These are phyloP conservation scores for Mycena olivaceomarginata DNA, from an alignment of 768 basidiomycete species.

Conservation along the genomic window DNA sequence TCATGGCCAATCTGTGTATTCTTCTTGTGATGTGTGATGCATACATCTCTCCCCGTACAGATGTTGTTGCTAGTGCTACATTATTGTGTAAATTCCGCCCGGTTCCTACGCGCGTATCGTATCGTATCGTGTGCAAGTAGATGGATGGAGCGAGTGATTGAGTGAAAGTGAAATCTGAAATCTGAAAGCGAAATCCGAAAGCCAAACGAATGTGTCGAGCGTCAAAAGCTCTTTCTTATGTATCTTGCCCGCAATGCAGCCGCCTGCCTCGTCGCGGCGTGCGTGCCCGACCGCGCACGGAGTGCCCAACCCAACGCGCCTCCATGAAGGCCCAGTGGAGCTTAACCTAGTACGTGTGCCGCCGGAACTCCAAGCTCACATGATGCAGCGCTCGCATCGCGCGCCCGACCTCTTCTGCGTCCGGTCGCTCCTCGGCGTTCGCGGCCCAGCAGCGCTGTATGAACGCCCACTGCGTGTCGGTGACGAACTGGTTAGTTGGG, in stretches of 20 bases:
- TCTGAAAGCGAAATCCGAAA: neutral
- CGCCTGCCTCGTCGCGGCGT: too few species aligned
- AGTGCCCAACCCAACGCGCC: neutral
- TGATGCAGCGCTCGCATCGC: conserved; percentile 44
- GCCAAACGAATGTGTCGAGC: conserved; percentile 36
- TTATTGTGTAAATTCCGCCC: conserved; percentile 23
- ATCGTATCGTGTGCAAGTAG: neutral
- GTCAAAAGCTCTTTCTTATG: neutral
- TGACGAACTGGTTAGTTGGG: conserved; percentile 47
- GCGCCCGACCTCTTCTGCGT: conserved; percentile 48
- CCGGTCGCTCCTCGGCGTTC: conserved; percentile 55
- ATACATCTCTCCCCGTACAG: conserved; percentile 12
- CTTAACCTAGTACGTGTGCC: conserved; percentile 40
- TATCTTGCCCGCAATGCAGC: too few species aligned
- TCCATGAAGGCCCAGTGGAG: neutral
- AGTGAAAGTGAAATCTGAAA: neutral
- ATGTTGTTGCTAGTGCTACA: conserved; percentile 36
- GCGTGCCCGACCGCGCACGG: neutral
- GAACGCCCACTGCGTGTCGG: conserved; percentile 63
- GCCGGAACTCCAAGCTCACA: conserved; percentile 48
- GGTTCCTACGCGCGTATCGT: neutral
- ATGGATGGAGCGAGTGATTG: neutral
- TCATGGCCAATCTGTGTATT: too few species aligned
- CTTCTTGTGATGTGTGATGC: too few species aligned
- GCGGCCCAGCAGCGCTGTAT: conserved; percentile 64